Evolutionary conservation across 2,329 filamentous ascomycete genomes (phyloP).

Genomic region (Colletotrichum echinochloae): DNA sequence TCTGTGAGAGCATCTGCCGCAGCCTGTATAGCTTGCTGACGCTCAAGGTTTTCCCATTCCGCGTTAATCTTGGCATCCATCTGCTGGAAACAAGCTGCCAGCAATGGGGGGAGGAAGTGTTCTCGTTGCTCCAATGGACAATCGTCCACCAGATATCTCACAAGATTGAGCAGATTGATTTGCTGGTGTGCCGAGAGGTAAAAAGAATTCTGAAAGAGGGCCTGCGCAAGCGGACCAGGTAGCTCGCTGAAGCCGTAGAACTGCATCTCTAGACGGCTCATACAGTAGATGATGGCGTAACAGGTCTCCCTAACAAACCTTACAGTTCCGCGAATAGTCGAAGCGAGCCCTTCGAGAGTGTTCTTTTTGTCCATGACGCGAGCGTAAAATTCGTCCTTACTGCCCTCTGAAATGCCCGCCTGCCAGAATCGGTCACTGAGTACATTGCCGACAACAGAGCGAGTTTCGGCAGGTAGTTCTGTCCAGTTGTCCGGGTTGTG

Average conservation of each 20-base stretch:
- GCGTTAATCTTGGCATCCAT: constrained; percentile 87
- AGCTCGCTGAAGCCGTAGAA: constrained; percentile 94
- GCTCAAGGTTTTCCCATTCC: constrained; percentile 86
- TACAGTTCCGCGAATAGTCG: constrained; percentile 89
- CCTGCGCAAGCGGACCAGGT: constrained; percentile 83
- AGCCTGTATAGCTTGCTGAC: constrained; percentile 69
- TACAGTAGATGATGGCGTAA: constrained; percentile 93
- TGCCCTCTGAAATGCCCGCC: constrained; percentile 94
- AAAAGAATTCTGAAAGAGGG: constrained; percentile 85
- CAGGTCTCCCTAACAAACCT: constrained; percentile 91
- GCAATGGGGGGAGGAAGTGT: constrained; percentile 86
- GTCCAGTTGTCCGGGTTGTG: constrained; percentile 90
- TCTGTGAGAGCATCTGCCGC: constrained; percentile 86
- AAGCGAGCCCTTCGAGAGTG: constrained; percentile 93
- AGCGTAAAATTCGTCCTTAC: constrained; percentile 96
- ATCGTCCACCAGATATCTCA: constrained; percentile 89
- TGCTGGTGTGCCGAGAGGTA: constrained; percentile 92
- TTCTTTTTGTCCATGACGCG: constrained; percentile 88
- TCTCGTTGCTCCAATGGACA: constrained; percentile 83
- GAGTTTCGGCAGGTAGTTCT: constrained; percentile 80
- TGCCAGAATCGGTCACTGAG: constrained; percentile 98
- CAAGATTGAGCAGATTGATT: constrained; percentile 90
- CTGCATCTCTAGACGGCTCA: constrained; percentile 86
- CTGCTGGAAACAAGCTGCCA: constrained; percentile 85
- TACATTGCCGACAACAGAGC: constrained; percentile 81